These are phyloP conservation scores for Cryphonectria radicalis DNA, from an alignment of 2,329 filamentous ascomycete species.

Conservation along the genomic window DNA sequence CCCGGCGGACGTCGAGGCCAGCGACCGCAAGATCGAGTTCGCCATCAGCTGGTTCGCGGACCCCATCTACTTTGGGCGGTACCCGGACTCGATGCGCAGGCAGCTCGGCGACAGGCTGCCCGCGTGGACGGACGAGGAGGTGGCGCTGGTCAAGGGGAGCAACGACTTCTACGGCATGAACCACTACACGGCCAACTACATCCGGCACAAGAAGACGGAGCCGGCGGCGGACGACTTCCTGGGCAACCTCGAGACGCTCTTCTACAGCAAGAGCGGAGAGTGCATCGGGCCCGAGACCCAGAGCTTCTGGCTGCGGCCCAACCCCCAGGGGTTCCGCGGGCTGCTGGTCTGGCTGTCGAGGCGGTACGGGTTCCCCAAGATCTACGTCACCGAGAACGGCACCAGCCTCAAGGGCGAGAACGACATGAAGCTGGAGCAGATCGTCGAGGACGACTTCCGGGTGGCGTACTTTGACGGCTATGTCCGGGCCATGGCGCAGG, in stretches of 20 bases:
- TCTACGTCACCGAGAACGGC: constrained; percentile 89
- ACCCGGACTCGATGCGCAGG: constrained; percentile 80
- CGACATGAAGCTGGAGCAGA: constrained; percentile 69
- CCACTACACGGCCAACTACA: constrained; percentile 88
- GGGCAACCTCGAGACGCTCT: constrained; percentile 75
- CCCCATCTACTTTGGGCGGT: constrained; percentile 82
- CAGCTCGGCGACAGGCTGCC: constrained; percentile 82
- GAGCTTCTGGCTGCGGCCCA: constrained; percentile 78
- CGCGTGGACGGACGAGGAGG: constrained; percentile 72
- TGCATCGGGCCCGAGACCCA: constrained; percentile 82
- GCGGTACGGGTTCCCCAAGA: constrained; percentile 74
- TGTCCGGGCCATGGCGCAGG: constrained; percentile 75
- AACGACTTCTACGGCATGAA: constrained; percentile 97
- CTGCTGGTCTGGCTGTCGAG: constrained; percentile 77
- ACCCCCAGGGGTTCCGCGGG: constrained; percentile 76
- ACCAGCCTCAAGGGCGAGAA: constrained; percentile 85
- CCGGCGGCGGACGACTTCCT: constrained; percentile 69
- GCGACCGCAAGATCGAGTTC: constrained; percentile 83
- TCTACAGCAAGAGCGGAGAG: constrained; percentile 72
- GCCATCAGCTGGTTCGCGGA: constrained; percentile 88
- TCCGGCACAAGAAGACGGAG: constrained; percentile 69
- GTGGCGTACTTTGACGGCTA: constrained; percentile 80
- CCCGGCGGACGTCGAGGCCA: constrained; percentile 74
- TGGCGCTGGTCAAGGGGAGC: constrained; percentile 76
- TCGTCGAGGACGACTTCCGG: constrained; percentile 82